Percentiles rank a stretch among this genome's conserved stretches.
Conservation (phyloP, 768 basidiomycete genomes). For the Aureoboletus auriporus region DNA sequence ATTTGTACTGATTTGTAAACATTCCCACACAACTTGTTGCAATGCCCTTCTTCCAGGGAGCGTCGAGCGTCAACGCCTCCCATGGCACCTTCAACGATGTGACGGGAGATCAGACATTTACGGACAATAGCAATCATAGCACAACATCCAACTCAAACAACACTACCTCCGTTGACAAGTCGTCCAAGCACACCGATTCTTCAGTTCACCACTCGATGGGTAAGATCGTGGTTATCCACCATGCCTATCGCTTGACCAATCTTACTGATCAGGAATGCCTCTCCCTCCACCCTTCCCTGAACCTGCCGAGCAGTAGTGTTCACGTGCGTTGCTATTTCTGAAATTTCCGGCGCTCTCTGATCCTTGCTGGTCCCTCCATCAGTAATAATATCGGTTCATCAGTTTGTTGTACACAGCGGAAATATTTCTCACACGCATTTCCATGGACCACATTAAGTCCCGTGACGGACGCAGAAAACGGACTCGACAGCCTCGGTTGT, state of each 20-base stretch:
- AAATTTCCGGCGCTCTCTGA: not conserved
- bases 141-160: conserved; percentile 15
- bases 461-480: too few relatives aligned
- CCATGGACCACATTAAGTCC: too few relatives aligned
- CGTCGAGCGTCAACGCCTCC: conserved; percentile 11
- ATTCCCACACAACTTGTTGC: not conserved
- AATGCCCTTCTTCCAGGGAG: conserved; percentile 26
- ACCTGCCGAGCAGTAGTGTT: not conserved
- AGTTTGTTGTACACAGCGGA: not conserved
- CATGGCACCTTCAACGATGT: conserved; percentile 21
- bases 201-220: conserved; percentile 24
- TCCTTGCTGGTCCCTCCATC: not conserved
- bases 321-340: not conserved
- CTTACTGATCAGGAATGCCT: not conserved
- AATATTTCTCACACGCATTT: not conserved
- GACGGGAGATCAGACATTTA: conserved; percentile 14
- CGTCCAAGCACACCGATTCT: conserved; percentile 15
- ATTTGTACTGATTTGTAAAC: conserved; percentile 1
- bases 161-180: conserved; percentile 12
- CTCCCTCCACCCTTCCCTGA: conserved; percentile 2
- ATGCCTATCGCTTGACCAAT: not conserved
- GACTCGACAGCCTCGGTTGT: too few relatives aligned
- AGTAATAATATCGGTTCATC: not conserved
- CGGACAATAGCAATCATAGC: conserved; percentile 18
- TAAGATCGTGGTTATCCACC: conserved; percentile 1